Conservation (phyloP, 805 yeast genomes). For the Pichia thaimueangensis region DNA sequence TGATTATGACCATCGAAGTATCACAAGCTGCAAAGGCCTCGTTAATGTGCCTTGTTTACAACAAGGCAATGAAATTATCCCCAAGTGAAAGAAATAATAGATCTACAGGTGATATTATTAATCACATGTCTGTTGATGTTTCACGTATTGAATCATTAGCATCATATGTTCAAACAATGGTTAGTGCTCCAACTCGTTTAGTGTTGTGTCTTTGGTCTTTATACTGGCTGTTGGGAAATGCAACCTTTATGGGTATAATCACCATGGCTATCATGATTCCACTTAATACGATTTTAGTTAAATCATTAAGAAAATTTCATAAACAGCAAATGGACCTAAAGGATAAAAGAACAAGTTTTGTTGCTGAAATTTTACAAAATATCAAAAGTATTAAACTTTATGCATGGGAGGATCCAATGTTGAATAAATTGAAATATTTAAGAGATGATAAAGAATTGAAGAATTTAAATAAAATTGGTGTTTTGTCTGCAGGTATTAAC, state of each 20-base stretch:
- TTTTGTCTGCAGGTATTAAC: slow-evolving; percentile 38
- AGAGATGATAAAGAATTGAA: slow-evolving; percentile 55
- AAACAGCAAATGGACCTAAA: slow-evolving; percentile 56
- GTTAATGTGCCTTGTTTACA: slow-evolving; percentile 59
- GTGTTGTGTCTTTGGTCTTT: slow-evolving; percentile 48
- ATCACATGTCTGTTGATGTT: slow-evolving; percentile 73
- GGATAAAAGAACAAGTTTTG: slow-evolving; percentile 51
- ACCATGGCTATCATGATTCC: slow-evolving; percentile 54
- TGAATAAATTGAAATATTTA: slow-evolving; percentile 41
- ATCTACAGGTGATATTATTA: slow-evolving; percentile 75
- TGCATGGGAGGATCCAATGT: slow-evolving; percentile 66
- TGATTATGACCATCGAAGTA: slow-evolving; percentile 48
- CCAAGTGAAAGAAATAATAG: slow-evolving; percentile 52
- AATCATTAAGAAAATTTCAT: slow-evolving; percentile 38
- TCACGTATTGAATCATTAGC: slow-evolving; percentile 53
- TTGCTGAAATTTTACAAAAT: slow-evolving; percentile 53
- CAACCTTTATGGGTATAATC: slow-evolving; percentile 52
- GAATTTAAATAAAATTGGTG: slow-evolving; percentile 44
- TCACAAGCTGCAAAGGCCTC: slow-evolving; percentile 63
- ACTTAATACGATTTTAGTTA: slow-evolving; percentile 43
- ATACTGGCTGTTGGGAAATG: slow-evolving; percentile 48
- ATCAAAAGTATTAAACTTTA: slow-evolving; percentile 62
- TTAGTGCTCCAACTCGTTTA: slow-evolving; percentile 55
- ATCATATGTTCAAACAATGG: slow-evolving; percentile 45
- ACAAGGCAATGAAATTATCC: slow-evolving; percentile 64